Evolutionary conservation across 306 rosid genomes (phyloP).

Genomic region (Crataegus laevigata): DNA sequence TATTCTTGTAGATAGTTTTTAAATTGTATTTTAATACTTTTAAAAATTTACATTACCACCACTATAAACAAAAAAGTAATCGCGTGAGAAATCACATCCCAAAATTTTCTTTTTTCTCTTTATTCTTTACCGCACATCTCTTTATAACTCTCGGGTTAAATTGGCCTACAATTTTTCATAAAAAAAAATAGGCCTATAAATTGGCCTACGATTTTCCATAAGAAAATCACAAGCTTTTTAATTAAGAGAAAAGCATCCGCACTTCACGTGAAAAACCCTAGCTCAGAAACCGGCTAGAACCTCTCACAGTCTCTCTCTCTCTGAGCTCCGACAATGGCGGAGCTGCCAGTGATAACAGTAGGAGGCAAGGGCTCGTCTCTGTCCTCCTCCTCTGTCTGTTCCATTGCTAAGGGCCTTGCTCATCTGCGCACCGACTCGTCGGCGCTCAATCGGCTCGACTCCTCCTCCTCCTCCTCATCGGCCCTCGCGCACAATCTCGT

Average conservation of each 20-base stretch:
- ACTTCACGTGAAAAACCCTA: background rate
- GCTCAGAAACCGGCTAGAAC: background rate
- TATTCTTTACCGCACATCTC: too few relatives aligned
- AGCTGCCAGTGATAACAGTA: conserved; percentile 36
- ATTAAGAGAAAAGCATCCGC: background rate
- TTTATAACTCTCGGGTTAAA: too few relatives aligned
- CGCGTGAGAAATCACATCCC: too few relatives aligned
- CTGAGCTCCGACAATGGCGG: conserved; percentile 38
- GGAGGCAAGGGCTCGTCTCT: conserved; percentile 79
- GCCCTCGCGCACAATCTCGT: conserved; percentile 20
- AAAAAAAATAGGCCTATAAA: too few relatives aligned
- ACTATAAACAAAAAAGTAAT: too few relatives aligned
- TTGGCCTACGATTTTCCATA: too few relatives aligned
- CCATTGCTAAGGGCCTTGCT: conserved; percentile 45
- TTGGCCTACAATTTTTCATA: too few relatives aligned
- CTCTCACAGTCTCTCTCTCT: background rate
- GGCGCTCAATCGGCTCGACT: conserved; percentile 39
- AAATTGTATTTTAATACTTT: too few relatives aligned
- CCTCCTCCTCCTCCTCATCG: conserved; percentile 26
- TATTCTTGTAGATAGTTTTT: too few relatives aligned
- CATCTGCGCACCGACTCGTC: conserved; percentile 53
- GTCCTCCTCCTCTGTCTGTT: conserved; percentile 52
- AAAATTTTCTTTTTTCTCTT: too few relatives aligned
- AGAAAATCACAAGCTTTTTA: too few relatives aligned
- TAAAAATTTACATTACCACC: too few relatives aligned